Conservation (phyloP, 2,329 filamentous ascomycete genomes). For the Waltergamsia citrina region DNA sequence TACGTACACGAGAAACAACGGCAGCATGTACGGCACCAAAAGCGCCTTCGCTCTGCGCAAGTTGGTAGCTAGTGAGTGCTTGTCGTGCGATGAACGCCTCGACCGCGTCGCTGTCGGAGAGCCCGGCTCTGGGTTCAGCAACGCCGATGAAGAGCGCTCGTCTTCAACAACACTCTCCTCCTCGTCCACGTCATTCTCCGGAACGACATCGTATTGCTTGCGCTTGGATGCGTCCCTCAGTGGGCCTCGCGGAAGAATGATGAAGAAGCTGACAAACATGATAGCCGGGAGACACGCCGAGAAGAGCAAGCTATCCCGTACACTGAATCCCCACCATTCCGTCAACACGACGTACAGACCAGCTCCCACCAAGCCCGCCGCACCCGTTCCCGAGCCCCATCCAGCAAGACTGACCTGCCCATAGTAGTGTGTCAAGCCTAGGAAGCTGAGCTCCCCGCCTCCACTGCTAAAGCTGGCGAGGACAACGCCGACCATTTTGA, state of each 20-base stretch:
- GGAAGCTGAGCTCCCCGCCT: constrained; percentile 80
- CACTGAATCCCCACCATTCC: constrained; percentile 65
- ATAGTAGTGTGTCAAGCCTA: constrained; percentile 89
- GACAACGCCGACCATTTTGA: constrained; percentile 75
- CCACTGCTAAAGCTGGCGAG: constrained; percentile 80
- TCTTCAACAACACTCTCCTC: constrained; percentile 18
- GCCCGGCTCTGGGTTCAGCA: constrained; percentile 4
- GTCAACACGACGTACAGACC: constrained; percentile 83
- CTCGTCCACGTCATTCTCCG: constrained; percentile 27
- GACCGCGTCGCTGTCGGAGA: too few relatives aligned
- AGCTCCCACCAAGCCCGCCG: constrained; percentile 77
- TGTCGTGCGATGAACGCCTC: constrained; percentile 15
- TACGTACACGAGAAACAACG: constrained; percentile 83
- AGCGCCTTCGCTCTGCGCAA: constrained; percentile 59
- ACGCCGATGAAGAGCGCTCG: too few relatives aligned
- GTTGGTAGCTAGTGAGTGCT: constrained; percentile 32
- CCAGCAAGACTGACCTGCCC: constrained; percentile 77
- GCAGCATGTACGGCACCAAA: constrained; percentile 78
- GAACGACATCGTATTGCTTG: constrained; percentile 46
- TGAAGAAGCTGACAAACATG: constrained; percentile 83
- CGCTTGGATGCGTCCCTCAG: constrained; percentile 36
- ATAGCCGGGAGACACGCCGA: constrained; percentile 71
- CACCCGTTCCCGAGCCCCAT: constrained; percentile 90
- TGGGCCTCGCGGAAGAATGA: constrained; percentile 61
- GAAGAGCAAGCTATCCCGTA: constrained; percentile 63